Base-by-base conservation (phyloP, 768 basidiomycete species). In the Imleria badia region DNA sequence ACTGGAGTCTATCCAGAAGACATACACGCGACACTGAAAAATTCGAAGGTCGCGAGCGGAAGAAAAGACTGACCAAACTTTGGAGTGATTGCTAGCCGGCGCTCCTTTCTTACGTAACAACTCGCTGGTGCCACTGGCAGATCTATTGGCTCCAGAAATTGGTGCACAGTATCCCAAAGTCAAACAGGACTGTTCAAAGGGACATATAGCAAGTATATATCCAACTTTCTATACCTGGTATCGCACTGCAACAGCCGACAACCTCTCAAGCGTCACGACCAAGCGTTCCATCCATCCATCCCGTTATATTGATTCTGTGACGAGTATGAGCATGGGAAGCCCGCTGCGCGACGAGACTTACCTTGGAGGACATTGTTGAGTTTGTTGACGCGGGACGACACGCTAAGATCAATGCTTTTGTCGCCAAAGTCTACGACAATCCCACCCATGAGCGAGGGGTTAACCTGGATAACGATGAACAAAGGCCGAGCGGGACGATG, bases 341-440 rank as follows among this genome's bases (percentile, higher is more conserved):
- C 9, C 38, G 13, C 8, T 17, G 15, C 43, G 45, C 6, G 30
- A 36, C 29, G 9, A 48, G 30, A 77, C 90, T 60, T 73, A 92
- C 94, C 85, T 70, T 88, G 82, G 47, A 98, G 78, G 66, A 89
- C 81, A 61, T 83, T 84, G 81, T 98, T 98, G 69, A 98, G 84
- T 75, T 94, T 96, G 71, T 87, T 96, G 66, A 98, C 93, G 51
- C 92, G 91, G 33, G 92, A 93, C 45, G 86, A 87, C 52, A 96
- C 94, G 63, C 92, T 95, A 55, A 98, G 82, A 76, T 99, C 97
- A 65, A 99, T 89, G 49, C 93, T 94, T 80, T 96, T 96, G 79
- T 98, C 97, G 59, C 94, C 96, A 68, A 99, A 94, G 76, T 99
- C 97, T 45, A 99, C 87, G 56, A 98, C 81, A 55, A 98, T 72